phyloP scores from a whole-genome alignment of 2,329 filamentous ascomycete species.

The Parasarocladium wereldwijsianum region DNA sequence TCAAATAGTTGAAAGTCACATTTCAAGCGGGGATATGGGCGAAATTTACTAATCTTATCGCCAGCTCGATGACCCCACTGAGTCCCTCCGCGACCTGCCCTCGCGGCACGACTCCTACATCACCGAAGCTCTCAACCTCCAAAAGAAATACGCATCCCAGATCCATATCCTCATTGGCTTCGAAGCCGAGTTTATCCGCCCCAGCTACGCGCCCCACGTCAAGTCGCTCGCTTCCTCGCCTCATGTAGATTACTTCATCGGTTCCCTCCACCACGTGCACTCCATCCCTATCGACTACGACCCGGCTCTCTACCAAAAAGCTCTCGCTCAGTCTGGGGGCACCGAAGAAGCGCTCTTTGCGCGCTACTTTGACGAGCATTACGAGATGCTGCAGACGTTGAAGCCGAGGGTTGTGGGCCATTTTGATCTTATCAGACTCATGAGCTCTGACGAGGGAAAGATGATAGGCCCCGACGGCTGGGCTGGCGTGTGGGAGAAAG shows the following conservation, averaged over 20 bases:
- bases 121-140: slow-evolving; percentile 58
- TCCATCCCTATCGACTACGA: slow-evolving; percentile 85
- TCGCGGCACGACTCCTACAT: slow-evolving; percentile 59
- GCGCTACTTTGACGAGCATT: slow-evolving; percentile 80
- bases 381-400: slow-evolving; percentile 60
- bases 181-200: slow-evolving; percentile 83
- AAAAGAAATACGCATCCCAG: slow-evolving; percentile 49
- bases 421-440: slow-evolving; percentile 78
- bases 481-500: slow-evolving; percentile 55
- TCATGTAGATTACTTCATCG: slow-evolving; percentile 76
- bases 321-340: slow-evolving; percentile 22
- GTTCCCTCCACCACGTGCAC: slow-evolving; percentile 81
- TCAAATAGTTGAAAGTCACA: too few relatives aligned
- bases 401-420: slow-evolving; percentile 74
- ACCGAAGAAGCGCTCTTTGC: slow-evolving; percentile 60
- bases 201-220: slow-evolving; percentile 44
- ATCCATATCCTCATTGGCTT: slow-evolving; percentile 81
- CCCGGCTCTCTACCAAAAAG: slow-evolving; percentile 42
- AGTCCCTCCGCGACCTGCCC: slow-evolving; percentile 30
- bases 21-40: too few relatives aligned
- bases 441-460: slow-evolving; percentile 53
- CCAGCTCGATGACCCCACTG: slow-evolving; percentile 35
- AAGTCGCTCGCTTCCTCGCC: slow-evolving; percentile 45
- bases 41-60: too few relatives aligned
- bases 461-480: slow-evolving; percentile 40